These are phyloP conservation scores for Selenicereus undatus DNA, from an alignment of 148 eudicot species.

Conservation along the genomic window DNA sequence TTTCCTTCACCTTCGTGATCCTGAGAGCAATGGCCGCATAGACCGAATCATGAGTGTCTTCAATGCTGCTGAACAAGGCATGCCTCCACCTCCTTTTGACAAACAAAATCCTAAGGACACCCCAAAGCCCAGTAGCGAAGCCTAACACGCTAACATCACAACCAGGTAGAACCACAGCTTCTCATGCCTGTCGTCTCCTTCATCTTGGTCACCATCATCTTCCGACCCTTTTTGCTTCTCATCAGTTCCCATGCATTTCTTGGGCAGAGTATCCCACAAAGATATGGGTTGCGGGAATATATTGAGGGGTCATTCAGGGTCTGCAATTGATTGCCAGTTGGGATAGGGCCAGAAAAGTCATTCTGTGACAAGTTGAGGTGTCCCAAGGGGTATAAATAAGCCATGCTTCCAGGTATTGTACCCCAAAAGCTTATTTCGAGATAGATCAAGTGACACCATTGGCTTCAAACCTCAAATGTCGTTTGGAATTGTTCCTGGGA, in stretches of 20 bases:
- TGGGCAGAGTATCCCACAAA: constrained; percentile 24
- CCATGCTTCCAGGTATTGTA: constrained; percentile 25
- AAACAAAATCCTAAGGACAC: constrained; percentile 21
- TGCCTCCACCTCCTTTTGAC: constrained; percentile 20
- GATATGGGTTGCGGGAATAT: constrained; percentile 18
- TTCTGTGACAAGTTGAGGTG: neutral
- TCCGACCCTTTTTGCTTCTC: neutral
- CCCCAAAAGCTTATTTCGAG: constrained; percentile 24
- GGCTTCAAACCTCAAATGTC: constrained; percentile 20
- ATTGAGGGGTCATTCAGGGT: constrained; percentile 6
- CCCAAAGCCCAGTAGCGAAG: constrained; percentile 31
- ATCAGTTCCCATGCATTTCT: neutral
- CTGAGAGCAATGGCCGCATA: neutral
- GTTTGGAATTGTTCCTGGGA: constrained; percentile 15
- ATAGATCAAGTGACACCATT: constrained; percentile 26
- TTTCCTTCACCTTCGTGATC: neutral
- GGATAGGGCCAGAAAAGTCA: too few relatives aligned
- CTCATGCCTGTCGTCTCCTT: constrained; percentile 17
- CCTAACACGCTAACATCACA: constrained; percentile 21
- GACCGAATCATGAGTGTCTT: constrained; percentile 10
- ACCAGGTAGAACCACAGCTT: constrained; percentile 25
- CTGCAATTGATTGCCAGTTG: too few relatives aligned
- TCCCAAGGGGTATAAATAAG: neutral
- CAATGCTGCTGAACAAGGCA: constrained; percentile 16
- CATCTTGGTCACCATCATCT: neutral